Conservation (phyloP, 2,329 filamentous ascomycete genomes). For the Penicillium thymicola region DNA sequence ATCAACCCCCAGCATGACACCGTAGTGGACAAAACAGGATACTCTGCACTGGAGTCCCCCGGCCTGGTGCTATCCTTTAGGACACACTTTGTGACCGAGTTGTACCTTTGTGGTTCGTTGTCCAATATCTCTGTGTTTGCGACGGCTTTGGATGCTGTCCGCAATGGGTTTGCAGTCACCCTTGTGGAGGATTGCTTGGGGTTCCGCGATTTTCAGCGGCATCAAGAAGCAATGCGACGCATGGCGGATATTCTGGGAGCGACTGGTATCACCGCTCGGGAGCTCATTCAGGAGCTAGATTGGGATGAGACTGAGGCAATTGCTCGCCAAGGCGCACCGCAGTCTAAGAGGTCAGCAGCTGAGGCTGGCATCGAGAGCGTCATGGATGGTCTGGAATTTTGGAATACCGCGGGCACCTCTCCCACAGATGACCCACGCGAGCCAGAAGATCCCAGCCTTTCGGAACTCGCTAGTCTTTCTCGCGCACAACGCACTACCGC, state of each 20-base stretch:
- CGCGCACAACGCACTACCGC: conserved; percentile 10
- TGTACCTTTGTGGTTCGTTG: conserved; percentile 83
- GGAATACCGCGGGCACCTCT: conserved; percentile 11
- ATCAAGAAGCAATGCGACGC: conserved; percentile 66
- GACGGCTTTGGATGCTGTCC: conserved; percentile 83
- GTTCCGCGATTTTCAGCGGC: conserved; percentile 67
- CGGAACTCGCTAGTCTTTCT: conserved; percentile 17
- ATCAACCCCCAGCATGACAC: conserved; percentile 53
- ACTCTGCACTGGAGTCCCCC: conserved; percentile 80
- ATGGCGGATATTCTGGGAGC: conserved; percentile 75
- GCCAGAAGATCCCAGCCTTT: conserved; percentile 8
- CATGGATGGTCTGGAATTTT: conserved; percentile 35
- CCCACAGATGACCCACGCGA: conserved; percentile 10
- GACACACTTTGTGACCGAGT: conserved; percentile 81
- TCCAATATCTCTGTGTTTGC: conserved; percentile 88
- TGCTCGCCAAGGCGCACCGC: conserved; percentile 20
- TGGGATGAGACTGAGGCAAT: conserved; percentile 42
- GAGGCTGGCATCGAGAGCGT: conserved; percentile 35
- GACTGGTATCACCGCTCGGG: conserved; percentile 57
- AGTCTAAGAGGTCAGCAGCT: conserved; percentile 15
- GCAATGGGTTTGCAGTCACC: conserved; percentile 82
- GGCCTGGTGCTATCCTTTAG: conserved; percentile 72
- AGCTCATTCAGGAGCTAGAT: conserved; percentile 54
- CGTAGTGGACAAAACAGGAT: conserved; percentile 68
- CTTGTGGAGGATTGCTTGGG: conserved; percentile 86